These are phyloP conservation scores for Yamadazyma atlantica DNA, from an alignment of 1,139 yeast genomes.

Conservation along the genomic window DNA sequence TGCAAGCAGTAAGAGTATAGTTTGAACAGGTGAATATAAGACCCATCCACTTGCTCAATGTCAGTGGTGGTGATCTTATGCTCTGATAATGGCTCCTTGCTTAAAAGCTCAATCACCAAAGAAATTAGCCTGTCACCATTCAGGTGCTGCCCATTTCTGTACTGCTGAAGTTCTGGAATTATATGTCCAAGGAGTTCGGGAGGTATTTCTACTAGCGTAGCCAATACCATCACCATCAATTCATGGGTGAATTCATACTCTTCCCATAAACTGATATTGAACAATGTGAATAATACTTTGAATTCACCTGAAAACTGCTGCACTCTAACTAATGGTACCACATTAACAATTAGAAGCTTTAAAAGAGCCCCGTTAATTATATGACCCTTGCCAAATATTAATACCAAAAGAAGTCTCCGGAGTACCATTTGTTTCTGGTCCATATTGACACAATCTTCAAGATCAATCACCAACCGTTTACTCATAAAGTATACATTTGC, in stretches of 20 bases:
- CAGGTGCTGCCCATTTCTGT: neutral
- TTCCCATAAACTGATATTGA: conserved; percentile 1
- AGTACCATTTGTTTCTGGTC: conserved; percentile 25
- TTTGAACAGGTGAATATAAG: neutral
- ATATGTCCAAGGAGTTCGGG: neutral
- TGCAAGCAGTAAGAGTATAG: conserved; percentile 1
- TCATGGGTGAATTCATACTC: neutral
- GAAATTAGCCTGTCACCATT: neutral
- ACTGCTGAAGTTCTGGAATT: no score
- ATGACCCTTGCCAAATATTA: conserved; percentile 24
- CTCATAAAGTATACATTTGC: conserved; percentile 36
- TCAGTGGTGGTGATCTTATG: neutral
- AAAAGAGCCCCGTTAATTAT: conserved; percentile 15
- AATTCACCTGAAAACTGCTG: neutral
- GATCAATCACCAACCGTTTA: conserved; percentile 27
- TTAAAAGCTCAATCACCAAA: neutral
- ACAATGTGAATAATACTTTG: neutral
- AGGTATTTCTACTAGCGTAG: neutral
- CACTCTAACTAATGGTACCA: conserved; percentile 1
- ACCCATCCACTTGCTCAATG: neutral
- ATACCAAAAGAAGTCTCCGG: conserved; percentile 40
- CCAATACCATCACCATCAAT: neutral
- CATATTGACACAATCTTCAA: conserved; percentile 21
- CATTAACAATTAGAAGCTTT: conserved; percentile 10
- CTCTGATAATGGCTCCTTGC: neutral